Evolutionary conservation across 306 rosid species (phyloP), one percentile per base, ranked within the genome.

Genomic region (Sphenostylis stenocarpa): DNA sequence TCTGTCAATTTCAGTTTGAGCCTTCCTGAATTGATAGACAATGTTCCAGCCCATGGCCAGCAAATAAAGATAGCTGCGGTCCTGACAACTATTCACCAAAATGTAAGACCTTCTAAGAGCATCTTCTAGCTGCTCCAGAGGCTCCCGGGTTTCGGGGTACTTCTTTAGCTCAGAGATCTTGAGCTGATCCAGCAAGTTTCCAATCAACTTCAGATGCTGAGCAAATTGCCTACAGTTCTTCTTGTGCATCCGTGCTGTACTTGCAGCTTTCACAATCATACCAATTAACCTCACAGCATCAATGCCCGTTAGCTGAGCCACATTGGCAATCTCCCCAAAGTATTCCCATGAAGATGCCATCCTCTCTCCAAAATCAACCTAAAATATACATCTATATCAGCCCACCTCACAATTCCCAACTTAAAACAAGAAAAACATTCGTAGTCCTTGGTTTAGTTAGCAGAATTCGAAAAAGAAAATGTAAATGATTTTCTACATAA

Each of bases 21-120:
- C 99, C 88, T 88, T 89, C 47, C 99, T 82, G 88, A 96, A 96
- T 66, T 96, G 99, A 63, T 96, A 96, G 36, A 96, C 98, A 45
- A 96, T 88, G 87, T 91, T 96, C 99, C 99, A 96, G 0, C 99
- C 99, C 99, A 96, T 96, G 66, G 99, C 99, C 13, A 96, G 88
- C 83, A 96, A 34, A 79, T 92, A 96, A 60, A 96, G 93, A 75
- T 89, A 96, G 84, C 99, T 92, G 19, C 96, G 87, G 41, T 92
- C 98, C 62, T 92, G 94, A 82, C 99, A 96, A 83, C 97, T 96
- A 55, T 91, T 84, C 67, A 96, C 92, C 88, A 96, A 85, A 72
- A 92, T 79, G 67, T 79, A 92, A n/a, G 98, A 88, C 79, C 97
- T 90, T 77, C 96, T 92, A 16, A 96, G 88, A 31, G 99, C 93